Conservation (phyloP, 148 eudicot species). For the Cornus suecica region DNA sequence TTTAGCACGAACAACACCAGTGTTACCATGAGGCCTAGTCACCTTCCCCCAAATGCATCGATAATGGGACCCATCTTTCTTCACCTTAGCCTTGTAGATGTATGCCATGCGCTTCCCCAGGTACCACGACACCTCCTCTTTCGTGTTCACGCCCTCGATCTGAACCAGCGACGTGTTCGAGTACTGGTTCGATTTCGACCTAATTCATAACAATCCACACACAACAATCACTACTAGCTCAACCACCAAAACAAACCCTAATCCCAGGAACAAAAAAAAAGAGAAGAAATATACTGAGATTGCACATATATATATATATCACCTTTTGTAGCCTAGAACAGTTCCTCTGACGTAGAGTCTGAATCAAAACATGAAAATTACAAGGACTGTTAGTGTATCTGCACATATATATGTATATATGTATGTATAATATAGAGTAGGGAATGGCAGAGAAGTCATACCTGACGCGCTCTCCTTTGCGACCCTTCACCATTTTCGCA, state of each 20-base stretch:
- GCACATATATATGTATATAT: background rate
- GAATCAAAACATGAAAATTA: background rate
- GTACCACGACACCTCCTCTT: constrained; percentile 59
- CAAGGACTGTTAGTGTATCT: background rate
- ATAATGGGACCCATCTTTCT: constrained; percentile 63
- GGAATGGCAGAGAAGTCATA: background rate
- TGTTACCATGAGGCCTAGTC: constrained; percentile 85
- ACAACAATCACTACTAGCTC: background rate
- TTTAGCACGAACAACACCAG: constrained; percentile 79
- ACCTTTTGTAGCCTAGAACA: constrained; percentile 48
- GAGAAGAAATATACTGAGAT: background rate
- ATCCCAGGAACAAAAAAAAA: background rate
- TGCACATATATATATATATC: constrained; percentile 9
- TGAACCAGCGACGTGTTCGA: constrained; percentile 32
- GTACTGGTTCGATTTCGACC: constrained; percentile 38
- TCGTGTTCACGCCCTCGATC: constrained; percentile 38
- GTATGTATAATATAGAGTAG: background rate
- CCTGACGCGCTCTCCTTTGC: constrained; percentile 58
- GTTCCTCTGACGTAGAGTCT: constrained; percentile 50
- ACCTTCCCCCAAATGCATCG: constrained; percentile 96
- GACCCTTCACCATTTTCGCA: constrained; percentile 49
- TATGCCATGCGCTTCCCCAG: constrained; percentile 72
- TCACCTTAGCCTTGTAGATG: constrained; percentile 78
- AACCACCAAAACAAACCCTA: background rate
- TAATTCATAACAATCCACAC: background rate